These are phyloP conservation scores for Citrus sp. DNA, from an alignment of 345 rosid genomes.

Conservation along the genomic window DNA sequence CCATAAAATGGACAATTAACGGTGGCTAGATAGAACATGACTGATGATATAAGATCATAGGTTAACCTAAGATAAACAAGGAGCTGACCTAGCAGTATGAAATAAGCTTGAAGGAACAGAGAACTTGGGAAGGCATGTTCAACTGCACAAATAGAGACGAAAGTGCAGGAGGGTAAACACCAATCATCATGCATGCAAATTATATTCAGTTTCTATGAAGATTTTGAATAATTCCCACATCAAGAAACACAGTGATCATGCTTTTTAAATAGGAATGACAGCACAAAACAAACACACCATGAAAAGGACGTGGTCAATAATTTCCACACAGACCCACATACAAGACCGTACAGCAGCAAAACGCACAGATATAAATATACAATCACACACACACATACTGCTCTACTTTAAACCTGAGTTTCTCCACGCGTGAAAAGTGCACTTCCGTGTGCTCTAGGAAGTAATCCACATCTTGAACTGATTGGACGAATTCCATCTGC, in stretches of 20 bases:
- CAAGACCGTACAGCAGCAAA: not conserved
- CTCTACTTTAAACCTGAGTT: constrained; percentile 67
- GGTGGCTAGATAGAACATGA: not conserved
- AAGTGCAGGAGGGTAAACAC: not conserved
- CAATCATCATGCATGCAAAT: not conserved
- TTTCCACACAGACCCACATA: not conserved
- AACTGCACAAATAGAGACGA: not conserved
- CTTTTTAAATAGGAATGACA: not conserved
- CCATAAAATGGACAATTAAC: not conserved
- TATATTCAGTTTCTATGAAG: not conserved
- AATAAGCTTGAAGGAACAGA: not conserved
- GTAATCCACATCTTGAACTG: constrained; percentile 82
- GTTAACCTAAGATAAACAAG: not conserved
- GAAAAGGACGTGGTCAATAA: not conserved
- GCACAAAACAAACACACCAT: not conserved
- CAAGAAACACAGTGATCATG: not conserved
- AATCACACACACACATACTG: not conserved
- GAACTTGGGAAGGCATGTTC: not conserved
- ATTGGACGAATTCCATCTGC: constrained; percentile 81
- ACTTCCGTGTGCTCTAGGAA: constrained; percentile 98
- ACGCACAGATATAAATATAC: not conserved
- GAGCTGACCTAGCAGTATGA: not conserved
- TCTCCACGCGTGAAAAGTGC: constrained; percentile 99
- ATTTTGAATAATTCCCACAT: not conserved
- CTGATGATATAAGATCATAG: not conserved